Conservation (phyloP, 768 basidiomycete species). For the Rhodosporidiobolus sp. region DNA sequence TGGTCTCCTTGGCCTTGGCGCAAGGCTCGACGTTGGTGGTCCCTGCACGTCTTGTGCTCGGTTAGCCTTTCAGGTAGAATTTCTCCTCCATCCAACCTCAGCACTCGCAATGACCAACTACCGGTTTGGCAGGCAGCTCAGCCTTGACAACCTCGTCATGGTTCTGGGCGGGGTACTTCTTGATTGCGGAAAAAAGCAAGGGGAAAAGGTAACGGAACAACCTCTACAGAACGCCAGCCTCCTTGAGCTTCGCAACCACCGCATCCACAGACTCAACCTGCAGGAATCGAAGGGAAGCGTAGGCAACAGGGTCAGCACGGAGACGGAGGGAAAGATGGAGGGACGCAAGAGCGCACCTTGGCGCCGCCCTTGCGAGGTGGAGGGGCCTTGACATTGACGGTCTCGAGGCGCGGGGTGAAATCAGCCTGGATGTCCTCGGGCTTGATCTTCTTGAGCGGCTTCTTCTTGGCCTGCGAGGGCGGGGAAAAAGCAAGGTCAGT, state of each 20-base stretch:
- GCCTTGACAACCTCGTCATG: no score
- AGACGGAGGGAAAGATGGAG: background rate
- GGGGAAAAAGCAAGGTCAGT: background rate
- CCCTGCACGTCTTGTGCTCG: no score
- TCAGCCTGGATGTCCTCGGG: conserved; percentile 78
- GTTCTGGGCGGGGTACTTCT: no score
- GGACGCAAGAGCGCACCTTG: conserved; percentile 59
- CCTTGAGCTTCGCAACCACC: conserved; percentile 80
- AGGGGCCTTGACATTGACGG: conserved; percentile 82
- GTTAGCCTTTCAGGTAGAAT: no score
- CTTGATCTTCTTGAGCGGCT: conserved; percentile 78
- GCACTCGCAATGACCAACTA: no score
- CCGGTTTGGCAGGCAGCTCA: no score
- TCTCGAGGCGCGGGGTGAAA: conserved; percentile 76
- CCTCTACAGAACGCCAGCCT: conserved; percentile 61
- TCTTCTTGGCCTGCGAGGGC: conserved; percentile 78
- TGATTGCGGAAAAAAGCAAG: no score
- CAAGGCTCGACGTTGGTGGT: no score
- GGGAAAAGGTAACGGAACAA: no score
- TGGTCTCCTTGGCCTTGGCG: no score
- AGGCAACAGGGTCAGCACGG: background rate
- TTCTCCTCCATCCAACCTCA: no score
- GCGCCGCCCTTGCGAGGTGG: conserved; percentile 84
- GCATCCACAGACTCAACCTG: conserved; percentile 83
- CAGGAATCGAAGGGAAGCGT: no score